phyloP scores from a whole-genome alignment of 2,329 filamentous ascomycete genomes.

The Neofusicoccum ribis region DNA sequence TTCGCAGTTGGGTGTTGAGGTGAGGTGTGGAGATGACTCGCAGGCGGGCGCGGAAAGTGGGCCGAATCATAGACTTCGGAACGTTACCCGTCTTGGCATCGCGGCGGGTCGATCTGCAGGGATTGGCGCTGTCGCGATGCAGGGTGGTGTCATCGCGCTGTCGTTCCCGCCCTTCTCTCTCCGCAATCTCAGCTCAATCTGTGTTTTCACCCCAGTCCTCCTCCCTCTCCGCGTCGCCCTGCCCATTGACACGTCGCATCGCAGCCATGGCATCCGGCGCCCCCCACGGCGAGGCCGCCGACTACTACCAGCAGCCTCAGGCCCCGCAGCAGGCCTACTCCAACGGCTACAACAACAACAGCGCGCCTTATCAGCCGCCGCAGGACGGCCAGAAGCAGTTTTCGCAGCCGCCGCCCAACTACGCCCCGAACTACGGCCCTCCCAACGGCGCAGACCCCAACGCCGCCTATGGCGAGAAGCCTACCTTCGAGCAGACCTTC shows the following conservation, averaged over 20 bases:
- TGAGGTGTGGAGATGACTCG: no score
- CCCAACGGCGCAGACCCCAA: slow-evolving; percentile 2
- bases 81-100: slow-evolving; percentile 5
- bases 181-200: background rate
- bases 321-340: slow-evolving; percentile 25
- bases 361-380: slow-evolving; percentile 30
- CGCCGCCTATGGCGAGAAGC: slow-evolving; percentile 44
- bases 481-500: slow-evolving; percentile 76
- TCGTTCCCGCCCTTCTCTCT: background rate
- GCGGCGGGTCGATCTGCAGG: slow-evolving; percentile 1
- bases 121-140: background rate
- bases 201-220: background rate
- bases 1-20: no score
- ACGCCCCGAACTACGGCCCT: slow-evolving; percentile 25
- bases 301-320: slow-evolving; percentile 38
- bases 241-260: background rate
- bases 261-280: slow-evolving; percentile 14
- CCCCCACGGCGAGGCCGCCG: slow-evolving; percentile 33
- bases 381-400: slow-evolving; percentile 32
- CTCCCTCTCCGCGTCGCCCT: background rate
- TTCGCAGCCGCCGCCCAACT: slow-evolving; percentile 29
- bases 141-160: background rate
- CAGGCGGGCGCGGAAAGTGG: background rate
- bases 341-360: slow-evolving; percentile 24
- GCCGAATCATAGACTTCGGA: background rate